phyloP scores from a whole-genome alignment of 768 basidiomycete species.

The Brasilioporus rufonigricans region DNA sequence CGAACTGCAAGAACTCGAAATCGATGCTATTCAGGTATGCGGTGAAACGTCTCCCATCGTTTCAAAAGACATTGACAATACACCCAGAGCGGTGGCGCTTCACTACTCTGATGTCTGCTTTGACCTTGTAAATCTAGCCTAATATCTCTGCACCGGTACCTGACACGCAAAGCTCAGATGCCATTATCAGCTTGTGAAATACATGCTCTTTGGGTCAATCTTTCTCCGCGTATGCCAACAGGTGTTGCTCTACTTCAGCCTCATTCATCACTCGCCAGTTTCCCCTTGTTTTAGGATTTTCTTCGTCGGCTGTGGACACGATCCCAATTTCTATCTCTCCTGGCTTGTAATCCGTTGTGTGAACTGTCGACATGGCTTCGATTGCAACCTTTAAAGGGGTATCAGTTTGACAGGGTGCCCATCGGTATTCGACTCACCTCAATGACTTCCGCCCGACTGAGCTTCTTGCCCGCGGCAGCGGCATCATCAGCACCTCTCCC shows the following conservation, averaged over 20 bases:
- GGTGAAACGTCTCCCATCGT: conserved; percentile 11
- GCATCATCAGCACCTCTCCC: conserved; percentile 80
- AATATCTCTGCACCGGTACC: neutral
- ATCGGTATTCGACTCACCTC: conserved; percentile 60
- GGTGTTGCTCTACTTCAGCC: conserved; percentile 72
- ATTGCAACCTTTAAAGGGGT: conserved; percentile 75
- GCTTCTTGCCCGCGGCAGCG: conserved; percentile 65
- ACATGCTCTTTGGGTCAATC: conserved; percentile 47
- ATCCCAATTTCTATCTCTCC: conserved; percentile 96
- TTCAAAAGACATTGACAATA: neutral
- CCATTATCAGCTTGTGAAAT: neutral
- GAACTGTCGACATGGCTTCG: conserved; percentile 90
- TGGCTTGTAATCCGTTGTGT: conserved; percentile 94
- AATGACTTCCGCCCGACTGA: conserved; percentile 78
- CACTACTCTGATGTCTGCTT: conserved; percentile 34
- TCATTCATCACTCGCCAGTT: conserved; percentile 78
- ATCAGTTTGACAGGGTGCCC: neutral
- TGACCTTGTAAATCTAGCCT: neutral
- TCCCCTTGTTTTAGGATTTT: conserved; percentile 68
- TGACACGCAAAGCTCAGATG: neutral
- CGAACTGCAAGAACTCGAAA: conserved; percentile 54
- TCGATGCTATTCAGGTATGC: conserved; percentile 64
- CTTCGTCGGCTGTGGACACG: conserved; percentile 73
- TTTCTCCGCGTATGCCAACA: conserved; percentile 87
- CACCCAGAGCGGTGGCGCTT: conserved; percentile 63